phyloP scores from a whole-genome alignment of 2,329 filamentous ascomycete species.

The Alternaria triticimaculans region DNA sequence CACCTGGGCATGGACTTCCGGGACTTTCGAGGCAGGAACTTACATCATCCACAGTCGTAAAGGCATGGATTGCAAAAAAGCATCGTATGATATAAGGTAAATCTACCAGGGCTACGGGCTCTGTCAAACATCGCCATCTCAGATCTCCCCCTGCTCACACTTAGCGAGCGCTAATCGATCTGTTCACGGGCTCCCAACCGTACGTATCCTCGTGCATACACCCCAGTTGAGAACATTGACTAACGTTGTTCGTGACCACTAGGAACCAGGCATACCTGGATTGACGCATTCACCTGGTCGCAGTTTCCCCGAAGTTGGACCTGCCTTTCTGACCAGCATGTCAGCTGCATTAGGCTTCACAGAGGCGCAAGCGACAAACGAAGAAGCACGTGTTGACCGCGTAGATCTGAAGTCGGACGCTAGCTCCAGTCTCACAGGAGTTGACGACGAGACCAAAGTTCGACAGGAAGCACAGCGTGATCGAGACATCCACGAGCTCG shows the following conservation, averaged over 20 bases:
- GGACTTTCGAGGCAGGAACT: neutral
- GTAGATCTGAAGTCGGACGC: conserved; percentile 9
- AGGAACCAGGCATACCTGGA: neutral
- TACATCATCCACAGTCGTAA: neutral
- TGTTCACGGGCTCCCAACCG: neutral
- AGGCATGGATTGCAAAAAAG: neutral
- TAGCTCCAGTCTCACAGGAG: conserved; percentile 9
- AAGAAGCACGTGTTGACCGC: neutral
- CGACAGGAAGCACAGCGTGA: conserved; percentile 19
- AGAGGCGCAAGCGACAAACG: neutral
- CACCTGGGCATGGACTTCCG: neutral
- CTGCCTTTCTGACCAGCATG: conserved; percentile 2
- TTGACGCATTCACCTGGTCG: neutral
- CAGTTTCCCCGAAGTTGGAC: neutral
- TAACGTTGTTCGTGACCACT: neutral
- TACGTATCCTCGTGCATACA: neutral
- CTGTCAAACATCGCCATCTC: neutral
- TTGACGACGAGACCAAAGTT: neutral
- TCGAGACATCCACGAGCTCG: conserved; percentile 39
- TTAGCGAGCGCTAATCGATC: neutral
- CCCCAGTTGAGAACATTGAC: too few species aligned
- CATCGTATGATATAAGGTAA: neutral
- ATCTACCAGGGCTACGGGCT: neutral
- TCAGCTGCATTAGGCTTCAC: neutral
- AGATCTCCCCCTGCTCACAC: neutral